These are phyloP conservation scores for Raphanus raphanistrum DNA, from an alignment of 345 rosid genomes.

Conservation along the genomic window DNA sequence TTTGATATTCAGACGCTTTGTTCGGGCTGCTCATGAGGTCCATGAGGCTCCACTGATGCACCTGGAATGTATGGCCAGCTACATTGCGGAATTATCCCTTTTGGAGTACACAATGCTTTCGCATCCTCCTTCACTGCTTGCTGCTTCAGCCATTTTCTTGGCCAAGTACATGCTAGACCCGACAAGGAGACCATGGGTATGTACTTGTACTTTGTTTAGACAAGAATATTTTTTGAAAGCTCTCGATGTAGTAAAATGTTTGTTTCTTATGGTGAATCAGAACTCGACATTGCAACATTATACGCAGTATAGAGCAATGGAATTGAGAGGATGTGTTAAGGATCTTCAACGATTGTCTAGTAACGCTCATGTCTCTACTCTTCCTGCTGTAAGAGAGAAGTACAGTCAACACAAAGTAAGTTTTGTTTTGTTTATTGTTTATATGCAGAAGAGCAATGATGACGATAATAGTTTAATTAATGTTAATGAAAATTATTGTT, in stretches of 20 bases:
- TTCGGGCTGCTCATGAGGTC: constrained; percentile 79
- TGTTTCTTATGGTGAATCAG: constrained; percentile 42
- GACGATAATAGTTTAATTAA: background rate
- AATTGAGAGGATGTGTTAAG: constrained; percentile 64
- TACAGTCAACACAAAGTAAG: constrained; percentile 92
- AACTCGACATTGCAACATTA: constrained; percentile 79
- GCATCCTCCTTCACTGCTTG: constrained; percentile 73
- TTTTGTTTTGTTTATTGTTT: constrained; percentile 9
- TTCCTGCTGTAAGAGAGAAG: constrained; percentile 87
- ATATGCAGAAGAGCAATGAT: background rate
- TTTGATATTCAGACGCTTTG: constrained; percentile 61
- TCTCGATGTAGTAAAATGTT: constrained; percentile 2
- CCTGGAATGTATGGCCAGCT: constrained; percentile 84
- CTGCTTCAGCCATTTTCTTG: constrained; percentile 88
- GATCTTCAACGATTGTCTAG: constrained; percentile 71
- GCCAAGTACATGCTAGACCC: constrained; percentile 79
- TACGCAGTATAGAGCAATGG: constrained; percentile 68
- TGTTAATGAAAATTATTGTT: background rate
- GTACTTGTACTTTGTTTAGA: background rate
- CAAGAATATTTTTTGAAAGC: background rate
- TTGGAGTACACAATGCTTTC: constrained; percentile 82
- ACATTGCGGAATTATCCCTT: constrained; percentile 73
- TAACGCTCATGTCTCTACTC: constrained; percentile 51
- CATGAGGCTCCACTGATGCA: constrained; percentile 80
- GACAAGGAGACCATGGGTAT: constrained; percentile 91